Evolutionary conservation across 768 basidiomycete genomes (phyloP), one percentile per base, ranked within the genome.

Genomic region (Rhizopogon rudus): DNA sequence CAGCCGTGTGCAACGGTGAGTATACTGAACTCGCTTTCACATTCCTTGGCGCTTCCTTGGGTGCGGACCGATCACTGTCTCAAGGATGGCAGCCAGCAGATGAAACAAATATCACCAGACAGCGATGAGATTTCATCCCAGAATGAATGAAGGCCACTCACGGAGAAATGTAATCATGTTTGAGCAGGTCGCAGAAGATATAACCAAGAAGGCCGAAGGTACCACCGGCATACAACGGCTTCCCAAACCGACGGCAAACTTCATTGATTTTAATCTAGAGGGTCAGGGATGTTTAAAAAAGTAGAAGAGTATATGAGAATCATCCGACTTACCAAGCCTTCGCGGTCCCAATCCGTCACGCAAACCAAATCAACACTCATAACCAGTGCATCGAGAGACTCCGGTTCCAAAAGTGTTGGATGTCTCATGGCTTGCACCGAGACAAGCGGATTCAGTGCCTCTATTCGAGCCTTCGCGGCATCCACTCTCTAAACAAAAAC

Each of bases 371-470:
- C 91, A 40, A 93, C 85, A 40, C 71, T 69, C 55, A 79, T 76
- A 20, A 92, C 74, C 46, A 93, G 69, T 22, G 75, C 70, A 57
- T 82, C 80, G 29, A 93, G 76, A 43, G 71, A 74, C 48, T 78
- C 78, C 40, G 73, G 77, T 33, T 81, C 76, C 42, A 84, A 69
- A 16, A 75, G 68, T 40, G 78, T 67, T 9, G 72, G 63, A 53
- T 79, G 75, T 41, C 87, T 75, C 41, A 87, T 66, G 20, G 84
- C 82, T 65, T 92, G 82, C 56, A 99, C 81, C 37, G 77, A 75
- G 57, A 99, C 96, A 52, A 96, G 86, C 43, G 96, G 94, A 67
- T 99, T 99, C 44, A 99, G 78, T 57, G 85, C 86, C 69, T 91
- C 87, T 55, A 99, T 88, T 63, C 92, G 83, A 22, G 84, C 73